Evolutionary conservation across 768 basidiomycete species (phyloP).

Genomic region (Phallus indusiatus): DNA sequence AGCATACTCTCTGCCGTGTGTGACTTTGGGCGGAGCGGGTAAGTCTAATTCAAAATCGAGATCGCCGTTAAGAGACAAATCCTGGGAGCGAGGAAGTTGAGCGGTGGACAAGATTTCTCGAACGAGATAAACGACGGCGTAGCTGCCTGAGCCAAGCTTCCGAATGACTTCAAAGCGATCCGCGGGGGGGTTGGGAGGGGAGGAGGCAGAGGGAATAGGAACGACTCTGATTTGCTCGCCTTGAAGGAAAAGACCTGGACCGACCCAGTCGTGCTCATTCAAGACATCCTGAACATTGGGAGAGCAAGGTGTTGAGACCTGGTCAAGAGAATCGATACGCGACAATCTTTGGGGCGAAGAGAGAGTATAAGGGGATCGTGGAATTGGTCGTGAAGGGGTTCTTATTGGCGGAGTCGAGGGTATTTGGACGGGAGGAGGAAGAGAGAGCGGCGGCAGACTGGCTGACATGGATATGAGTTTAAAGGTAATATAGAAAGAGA

Average conservation of each 20-base stretch:
- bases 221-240: slow-evolving; percentile 58
- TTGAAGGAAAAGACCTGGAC: slow-evolving; percentile 55
- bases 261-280: slow-evolving; percentile 62
- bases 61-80: slow-evolving; percentile 1
- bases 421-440: background rate
- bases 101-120: slow-evolving; percentile 42
- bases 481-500: background rate
- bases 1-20: slow-evolving; percentile 80
- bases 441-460: slow-evolving; percentile 4
- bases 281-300: slow-evolving; percentile 50
- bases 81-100: background rate
- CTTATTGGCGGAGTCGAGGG: background rate
- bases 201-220: slow-evolving; percentile 28
- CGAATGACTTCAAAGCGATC: slow-evolving; percentile 76
- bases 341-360: slow-evolving; percentile 3
- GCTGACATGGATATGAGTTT: background rate
- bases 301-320: slow-evolving; percentile 23
- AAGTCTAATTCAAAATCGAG: slow-evolving; percentile 30
- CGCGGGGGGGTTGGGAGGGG: slow-evolving; percentile 32
- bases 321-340: background rate
- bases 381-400: slow-evolving; percentile 9
- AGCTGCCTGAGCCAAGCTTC: slow-evolving; percentile 80
- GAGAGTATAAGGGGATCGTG: slow-evolving; percentile 8
- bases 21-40: slow-evolving; percentile 29
- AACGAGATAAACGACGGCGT: slow-evolving; percentile 92